Conservation (phyloP, 768 basidiomycete species). For the Tricholoma matsutake region DNA sequence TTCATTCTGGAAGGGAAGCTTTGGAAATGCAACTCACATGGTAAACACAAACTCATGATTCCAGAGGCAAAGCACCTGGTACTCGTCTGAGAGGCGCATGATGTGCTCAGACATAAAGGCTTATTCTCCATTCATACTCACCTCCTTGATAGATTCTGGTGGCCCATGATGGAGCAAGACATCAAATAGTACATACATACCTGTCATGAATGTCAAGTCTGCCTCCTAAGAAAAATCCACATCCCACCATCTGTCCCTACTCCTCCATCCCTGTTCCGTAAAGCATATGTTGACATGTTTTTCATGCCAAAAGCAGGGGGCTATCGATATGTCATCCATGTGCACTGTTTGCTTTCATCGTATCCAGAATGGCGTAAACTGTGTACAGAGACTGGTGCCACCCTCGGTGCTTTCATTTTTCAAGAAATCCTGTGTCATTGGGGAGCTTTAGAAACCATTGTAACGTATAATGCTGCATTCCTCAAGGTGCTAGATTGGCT, state of each 20-base stretch:
- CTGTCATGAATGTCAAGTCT: conserved; percentile 28
- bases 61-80: conserved; percentile 7
- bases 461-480: conserved; percentile 37
- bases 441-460: conserved; percentile 33
- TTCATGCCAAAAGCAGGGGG: conserved; percentile 31
- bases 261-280: conserved; percentile 28
- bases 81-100: conserved; percentile 21
- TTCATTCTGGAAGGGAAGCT: too few species aligned
- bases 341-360: conserved; percentile 27
- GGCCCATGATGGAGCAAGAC: conserved; percentile 24
- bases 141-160: conserved; percentile 30
- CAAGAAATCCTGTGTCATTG: conserved; percentile 27
- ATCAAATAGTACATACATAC: conserved; percentile 23
- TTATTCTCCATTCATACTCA: conserved; percentile 18
- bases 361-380: conserved; percentile 32
- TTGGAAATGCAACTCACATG: too few species aligned
- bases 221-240: conserved; percentile 16
- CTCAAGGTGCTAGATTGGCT: conserved; percentile 20
- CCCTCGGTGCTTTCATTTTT: conserved; percentile 31
- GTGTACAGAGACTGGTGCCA: conserved; percentile 22
- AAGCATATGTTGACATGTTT: conserved; percentile 40
- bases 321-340: conserved; percentile 35
- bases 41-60: conserved; percentile 20
- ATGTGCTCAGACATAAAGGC: conserved; percentile 25
- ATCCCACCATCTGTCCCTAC: conserved; percentile 2